A percentile compares a stretch with the other conserved stretches of the same genome.
Evolutionary conservation across 371 early-diverging fungal genomes (phyloP).

Genomic region (Catenaria anguillulae): DNA sequence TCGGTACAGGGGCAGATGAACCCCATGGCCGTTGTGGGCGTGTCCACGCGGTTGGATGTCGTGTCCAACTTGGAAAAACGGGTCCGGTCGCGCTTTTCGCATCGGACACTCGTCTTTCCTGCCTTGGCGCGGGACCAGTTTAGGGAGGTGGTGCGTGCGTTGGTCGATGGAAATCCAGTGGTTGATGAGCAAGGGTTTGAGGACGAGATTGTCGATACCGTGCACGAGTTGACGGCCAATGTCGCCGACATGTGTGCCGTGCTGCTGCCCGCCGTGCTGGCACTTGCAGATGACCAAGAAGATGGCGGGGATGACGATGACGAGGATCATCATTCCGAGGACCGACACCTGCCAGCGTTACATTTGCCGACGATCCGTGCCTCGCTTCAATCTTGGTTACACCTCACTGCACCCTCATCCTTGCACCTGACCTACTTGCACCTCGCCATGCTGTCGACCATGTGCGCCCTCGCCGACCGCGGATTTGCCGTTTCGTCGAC

Average conservation of each 20-base stretch:
- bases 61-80: constrained; percentile 77
- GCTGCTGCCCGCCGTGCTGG: no score
- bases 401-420: neutral
- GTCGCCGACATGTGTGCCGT: neutral
- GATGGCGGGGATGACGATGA: no score
- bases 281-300: no score
- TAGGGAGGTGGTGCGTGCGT: neutral
- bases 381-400: no score
- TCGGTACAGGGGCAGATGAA: constrained; percentile 64
- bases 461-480: neutral
- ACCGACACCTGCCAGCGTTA: no score
- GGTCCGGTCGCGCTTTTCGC: constrained; percentile 86
- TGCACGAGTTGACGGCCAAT: neutral
- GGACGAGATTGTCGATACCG: neutral
- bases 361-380: no score
- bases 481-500: no score
- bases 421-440: neutral
- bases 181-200: neutral
- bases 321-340: no score
- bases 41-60: constrained; percentile 66
- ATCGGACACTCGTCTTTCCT: constrained; percentile 57
- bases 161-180: neutral
- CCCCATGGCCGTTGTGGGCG: constrained; percentile 72
- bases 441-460: neutral
- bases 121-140: constrained; percentile 21